Base-by-base conservation (phyloP, 192 early-diverging fungal genomes). In the Coemansia sp. region DNA sequence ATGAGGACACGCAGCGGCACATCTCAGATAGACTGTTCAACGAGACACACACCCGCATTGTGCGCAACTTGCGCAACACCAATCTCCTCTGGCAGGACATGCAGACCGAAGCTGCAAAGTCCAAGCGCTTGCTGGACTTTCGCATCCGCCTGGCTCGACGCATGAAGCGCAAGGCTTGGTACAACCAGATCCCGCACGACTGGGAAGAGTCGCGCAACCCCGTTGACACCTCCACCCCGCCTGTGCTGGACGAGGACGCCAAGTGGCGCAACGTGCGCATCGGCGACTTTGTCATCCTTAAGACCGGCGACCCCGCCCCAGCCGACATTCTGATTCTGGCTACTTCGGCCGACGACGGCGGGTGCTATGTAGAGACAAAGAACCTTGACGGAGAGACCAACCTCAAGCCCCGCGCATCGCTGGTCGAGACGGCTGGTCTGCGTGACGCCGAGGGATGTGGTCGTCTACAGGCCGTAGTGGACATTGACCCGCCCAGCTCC, bases 381-480 rank as follows among this genome's bases (percentile, higher is more conserved):
- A 95, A 97, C 69, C 85, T 99, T 33, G 97, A 99, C 65, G 97
- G 97, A 62, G 97, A 99, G 74, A 99, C 97, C 16, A 99, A 97
- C 68, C 83, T 99, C 31, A 99, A 99, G 82, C 86, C 93, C 36
- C 88, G 92, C 39, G 85, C 88, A 51, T 86, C 88, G 6, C 58
- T 91, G 58, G 14, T 82, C 84, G 23, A 76, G 76, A 9, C 92
- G 87, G 53, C 84, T 87, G 53, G 87, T 85, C n/a, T 45, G 66
- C 2, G 83, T 87, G 21, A 66, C 67, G 28, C 93, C n/a, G 83
- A 83, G 24, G 91, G 94, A 20, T 96, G 94, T 74, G 62, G 73
- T n/a, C 77, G 85, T 2, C 65, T 87, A 13, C 83, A 77, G 10
- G 88, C 91, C 68, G 79, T 83, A 42, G 84, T 99, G 6, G 92